Evolutionary conservation across 2,329 filamentous ascomycete species (phyloP).

Genomic region (Nemania bipapillata): DNA sequence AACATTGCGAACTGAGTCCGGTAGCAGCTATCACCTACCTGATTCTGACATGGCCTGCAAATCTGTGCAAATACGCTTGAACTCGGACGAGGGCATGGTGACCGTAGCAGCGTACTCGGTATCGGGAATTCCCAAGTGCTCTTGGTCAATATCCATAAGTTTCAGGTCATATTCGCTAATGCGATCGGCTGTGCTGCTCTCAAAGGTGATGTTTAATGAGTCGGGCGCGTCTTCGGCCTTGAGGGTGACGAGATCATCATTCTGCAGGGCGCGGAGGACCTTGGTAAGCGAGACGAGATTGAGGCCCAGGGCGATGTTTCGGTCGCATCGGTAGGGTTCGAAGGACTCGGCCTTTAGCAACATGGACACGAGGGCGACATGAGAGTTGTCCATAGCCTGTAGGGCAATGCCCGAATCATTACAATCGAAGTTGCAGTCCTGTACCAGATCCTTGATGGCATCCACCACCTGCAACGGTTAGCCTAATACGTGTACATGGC

Average conservation of each 20-base stretch:
- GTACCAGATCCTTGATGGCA: constrained; percentile 98
- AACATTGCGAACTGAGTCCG: background rate
- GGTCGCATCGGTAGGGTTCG: constrained; percentile 95
- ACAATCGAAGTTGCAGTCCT: constrained; percentile 99
- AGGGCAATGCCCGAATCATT: constrained; percentile 99
- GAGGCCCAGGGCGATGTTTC: constrained; percentile 97
- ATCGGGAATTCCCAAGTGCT: constrained; percentile 97
- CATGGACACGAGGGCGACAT: constrained; percentile 99
- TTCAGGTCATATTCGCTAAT: constrained; percentile 99
- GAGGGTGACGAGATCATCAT: constrained; percentile 91
- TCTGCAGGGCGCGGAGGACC: constrained; percentile 92
- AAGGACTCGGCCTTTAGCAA: constrained; percentile 96
- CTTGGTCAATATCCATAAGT: constrained; percentile 99
- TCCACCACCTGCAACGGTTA: constrained; percentile 80
- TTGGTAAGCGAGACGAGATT: constrained; percentile 97
- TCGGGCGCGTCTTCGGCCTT: constrained; percentile 98
- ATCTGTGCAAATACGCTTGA: constrained; percentile 94
- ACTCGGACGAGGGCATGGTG: constrained; percentile 86
- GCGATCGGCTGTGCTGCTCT: constrained; percentile 86
- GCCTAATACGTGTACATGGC: constrained; percentile 17
- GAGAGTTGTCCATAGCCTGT: constrained; percentile 99
- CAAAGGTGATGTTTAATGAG: constrained; percentile 93
- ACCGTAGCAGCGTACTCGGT: constrained; percentile 98
- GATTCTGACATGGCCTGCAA: constrained; percentile 93
- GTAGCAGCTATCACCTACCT: constrained; percentile 67